These are phyloP conservation scores for sweet orange (Citrus sinensis) DNA, from an alignment of 345 rosid species.

Conservation along the genomic window DNA sequence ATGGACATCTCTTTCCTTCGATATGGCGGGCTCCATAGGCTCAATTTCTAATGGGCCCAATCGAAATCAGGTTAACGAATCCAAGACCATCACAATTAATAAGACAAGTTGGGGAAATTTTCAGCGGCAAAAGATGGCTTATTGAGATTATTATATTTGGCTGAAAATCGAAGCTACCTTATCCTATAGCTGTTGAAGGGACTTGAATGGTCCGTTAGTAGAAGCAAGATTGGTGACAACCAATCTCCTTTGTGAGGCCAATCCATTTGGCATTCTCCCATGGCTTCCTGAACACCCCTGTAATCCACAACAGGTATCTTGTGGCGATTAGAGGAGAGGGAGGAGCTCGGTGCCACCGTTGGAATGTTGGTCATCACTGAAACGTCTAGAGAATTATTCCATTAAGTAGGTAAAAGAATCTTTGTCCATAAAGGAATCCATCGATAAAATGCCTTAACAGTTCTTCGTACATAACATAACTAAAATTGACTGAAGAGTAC, in stretches of 20 bases:
- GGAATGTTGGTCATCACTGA: background rate
- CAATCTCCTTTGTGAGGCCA: no score
- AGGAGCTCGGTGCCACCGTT: background rate
- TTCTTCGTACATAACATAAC: no score
- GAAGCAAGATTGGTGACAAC: no score
- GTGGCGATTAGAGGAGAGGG: background rate
- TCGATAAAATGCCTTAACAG: no score
- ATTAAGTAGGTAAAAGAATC: background rate
- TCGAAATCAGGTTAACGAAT: background rate
- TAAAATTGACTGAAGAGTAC: no score
- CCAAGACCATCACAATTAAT: background rate
- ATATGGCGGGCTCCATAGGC: background rate
- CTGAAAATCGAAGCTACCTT: background rate
- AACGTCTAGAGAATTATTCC: background rate
- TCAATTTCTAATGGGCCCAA: background rate
- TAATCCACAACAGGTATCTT: no score
- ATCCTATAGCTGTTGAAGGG: conserved; percentile 10
- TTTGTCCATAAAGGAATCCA: no score
- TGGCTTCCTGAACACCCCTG: no score
- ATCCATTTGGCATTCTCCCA: no score
- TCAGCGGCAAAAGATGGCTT: background rate
- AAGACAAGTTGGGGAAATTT: background rate
- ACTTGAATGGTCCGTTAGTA: no score
- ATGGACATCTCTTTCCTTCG: background rate
- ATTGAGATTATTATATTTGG: no score